Base-by-base conservation (phyloP, 192 early-diverging fungal species). In the Gonapodya prolifera region DNA sequence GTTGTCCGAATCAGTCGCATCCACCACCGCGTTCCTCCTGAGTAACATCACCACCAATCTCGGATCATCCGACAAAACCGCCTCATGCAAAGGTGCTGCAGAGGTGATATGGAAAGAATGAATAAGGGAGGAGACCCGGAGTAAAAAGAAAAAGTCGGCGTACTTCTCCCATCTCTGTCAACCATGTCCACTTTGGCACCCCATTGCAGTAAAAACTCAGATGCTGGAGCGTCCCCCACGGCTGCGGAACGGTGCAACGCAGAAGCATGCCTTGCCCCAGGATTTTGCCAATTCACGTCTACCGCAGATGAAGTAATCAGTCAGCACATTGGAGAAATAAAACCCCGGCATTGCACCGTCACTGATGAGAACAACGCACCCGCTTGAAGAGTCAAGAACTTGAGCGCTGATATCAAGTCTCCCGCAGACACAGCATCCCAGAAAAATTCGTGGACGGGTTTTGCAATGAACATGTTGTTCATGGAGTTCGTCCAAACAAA, bases 191-290 rank as follows among this genome's bases (percentile, higher is more conserved):
- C 84, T 75, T 94, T 87, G 35, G 90, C 89, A 35, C 85, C 88
- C 93, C 95, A 94, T 70, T 90, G 86, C 45, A 95, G 81, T 33
- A 96, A 78, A 70, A 96, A 92, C 84, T 96, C 95, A 0, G 91
- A 84, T 32, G 87, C 84, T 2, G 88, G 82, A 78, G 91, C 92
- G 79, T 94, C 89, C 30, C 86, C 85, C 34, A 86, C 80, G 33
- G 81, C 77, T 16, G 90, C 89, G 0, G 92, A 91, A 13, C 80
- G 79, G 81, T 94, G 93, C 35, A 93, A 80, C 71, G 91, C 86
- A n/a, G 86, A 88, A 18, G 87, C 89, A 8, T 80, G 85, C 45
- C 85, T 80, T 29, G 84, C 84, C 2, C 82, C 78, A 2, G 89
- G 84, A 79, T 95, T 93, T 35, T 84, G 84, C 28, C 86, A 85